phyloP scores from a whole-genome alignment of 2,329 filamentous ascomycete species.

The Dothideomycetes sp. region DNA sequence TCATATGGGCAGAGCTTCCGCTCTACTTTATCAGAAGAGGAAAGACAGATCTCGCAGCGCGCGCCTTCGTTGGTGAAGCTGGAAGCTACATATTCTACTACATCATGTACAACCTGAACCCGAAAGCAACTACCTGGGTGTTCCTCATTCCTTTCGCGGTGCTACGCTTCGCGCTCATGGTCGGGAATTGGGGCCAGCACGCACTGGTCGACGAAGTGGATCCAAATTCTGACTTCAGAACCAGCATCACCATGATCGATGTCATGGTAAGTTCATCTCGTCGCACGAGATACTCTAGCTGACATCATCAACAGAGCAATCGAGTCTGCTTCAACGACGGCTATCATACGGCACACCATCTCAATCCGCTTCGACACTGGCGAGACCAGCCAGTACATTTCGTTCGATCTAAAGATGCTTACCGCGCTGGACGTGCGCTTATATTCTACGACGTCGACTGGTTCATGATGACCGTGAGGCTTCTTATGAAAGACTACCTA shows the following conservation, averaged over 20 bases:
- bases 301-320: too few relatives aligned
- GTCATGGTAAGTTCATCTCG: conserved; percentile 65
- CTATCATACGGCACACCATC: conserved; percentile 71
- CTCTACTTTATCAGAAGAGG: conserved; percentile 60
- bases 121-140: conserved; percentile 50
- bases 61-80: conserved; percentile 51
- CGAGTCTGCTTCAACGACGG: conserved; percentile 75
- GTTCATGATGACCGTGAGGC: conserved; percentile 58
- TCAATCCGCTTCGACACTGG: conserved; percentile 71
- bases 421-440: conserved; percentile 55
- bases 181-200: conserved; percentile 78
- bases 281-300: conserved; percentile 41
- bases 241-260: conserved; percentile 69
- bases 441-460: conserved; percentile 78
- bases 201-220: conserved; percentile 66
- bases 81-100: conserved; percentile 43
- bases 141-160: conserved; percentile 55
- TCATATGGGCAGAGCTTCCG: conserved; percentile 66
- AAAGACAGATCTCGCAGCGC: conserved; percentile 43
- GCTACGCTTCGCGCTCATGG: conserved; percentile 63
- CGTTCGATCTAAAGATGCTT: conserved; percentile 56
- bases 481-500: conserved; percentile 61
- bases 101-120: conserved; percentile 36
- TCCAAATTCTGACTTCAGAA: conserved; percentile 66
- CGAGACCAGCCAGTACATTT: conserved; percentile 68